Evolutionary conservation across 768 basidiomycete genomes (phyloP).

Genomic region (Coprinopsis cinerea): DNA sequence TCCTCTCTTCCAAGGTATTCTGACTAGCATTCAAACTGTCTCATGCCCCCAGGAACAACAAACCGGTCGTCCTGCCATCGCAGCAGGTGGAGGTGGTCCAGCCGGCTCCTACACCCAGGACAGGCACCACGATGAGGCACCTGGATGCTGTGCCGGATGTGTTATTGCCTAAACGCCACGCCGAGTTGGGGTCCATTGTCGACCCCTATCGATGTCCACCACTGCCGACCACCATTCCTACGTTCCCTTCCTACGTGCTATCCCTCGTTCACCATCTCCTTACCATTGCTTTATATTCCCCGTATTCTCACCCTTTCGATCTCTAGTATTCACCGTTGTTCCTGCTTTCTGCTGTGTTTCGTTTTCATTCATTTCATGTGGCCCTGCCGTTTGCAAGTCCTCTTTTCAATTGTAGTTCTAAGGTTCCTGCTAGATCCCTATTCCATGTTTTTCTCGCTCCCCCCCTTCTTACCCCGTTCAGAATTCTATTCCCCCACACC

Average conservation of each 20-base stretch:
- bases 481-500: background rate
- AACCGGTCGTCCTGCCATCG: slow-evolving; percentile 62
- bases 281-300: slow-evolving; percentile 1
- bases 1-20: background rate
- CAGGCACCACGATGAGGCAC: slow-evolving; percentile 42
- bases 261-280: background rate
- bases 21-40: slow-evolving; percentile 9
- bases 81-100: slow-evolving; percentile 34
- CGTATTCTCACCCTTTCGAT: background rate
- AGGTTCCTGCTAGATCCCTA: background rate
- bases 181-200: slow-evolving; percentile 1
- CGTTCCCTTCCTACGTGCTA: too few species aligned
- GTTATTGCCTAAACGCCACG: slow-evolving; percentile 43
- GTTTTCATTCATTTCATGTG: background rate
- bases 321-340: slow-evolving; percentile 3
- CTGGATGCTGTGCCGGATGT: slow-evolving; percentile 65
- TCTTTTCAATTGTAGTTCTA: background rate
- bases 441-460: background rate
- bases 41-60: slow-evolving; percentile 65
- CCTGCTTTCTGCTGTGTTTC: slow-evolving; percentile 1
- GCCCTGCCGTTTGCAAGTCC: background rate
- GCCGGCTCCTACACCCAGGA: slow-evolving; percentile 49
- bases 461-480: too few species aligned
- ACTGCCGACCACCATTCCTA: slow-evolving; percentile 11
- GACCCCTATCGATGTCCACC: slow-evolving; percentile 11